Percentiles rank a stretch among this genome's conserved stretches.
Conservation (phyloP, 2,329 filamentous ascomycete genomes). For the Leptosphaerulina australis region DNA sequence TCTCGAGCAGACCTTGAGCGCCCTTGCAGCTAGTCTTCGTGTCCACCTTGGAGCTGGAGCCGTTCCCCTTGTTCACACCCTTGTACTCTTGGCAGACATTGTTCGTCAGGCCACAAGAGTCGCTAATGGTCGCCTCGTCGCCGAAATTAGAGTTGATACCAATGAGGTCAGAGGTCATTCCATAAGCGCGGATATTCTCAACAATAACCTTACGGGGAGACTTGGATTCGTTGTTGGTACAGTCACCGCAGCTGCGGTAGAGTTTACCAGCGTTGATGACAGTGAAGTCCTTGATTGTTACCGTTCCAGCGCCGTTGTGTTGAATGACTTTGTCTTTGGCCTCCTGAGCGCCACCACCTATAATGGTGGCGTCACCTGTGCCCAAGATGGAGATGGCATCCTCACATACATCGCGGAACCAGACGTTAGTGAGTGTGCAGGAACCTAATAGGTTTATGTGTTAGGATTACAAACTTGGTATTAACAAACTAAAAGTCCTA, state of each 20-base stretch:
- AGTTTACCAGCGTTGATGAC: constrained; percentile 57
- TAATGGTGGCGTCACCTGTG: constrained; percentile 41
- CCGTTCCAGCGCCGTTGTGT: constrained; percentile 42
- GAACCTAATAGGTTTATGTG: constrained; percentile 43
- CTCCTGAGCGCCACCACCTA: constrained; percentile 42
- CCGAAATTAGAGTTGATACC: constrained; percentile 59
- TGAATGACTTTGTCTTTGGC: constrained; percentile 48
- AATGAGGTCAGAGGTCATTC: constrained; percentile 49
- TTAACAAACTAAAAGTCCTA: constrained; percentile 2
- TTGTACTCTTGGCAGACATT: constrained; percentile 33
- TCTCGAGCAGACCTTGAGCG: constrained; percentile 25
- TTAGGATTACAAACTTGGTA: not conserved
- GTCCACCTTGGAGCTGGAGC: constrained; percentile 21
- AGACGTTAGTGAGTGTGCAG: constrained; percentile 51
- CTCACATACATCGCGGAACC: constrained; percentile 44
- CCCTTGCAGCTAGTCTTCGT: constrained; percentile 23
- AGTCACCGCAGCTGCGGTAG: constrained; percentile 56
- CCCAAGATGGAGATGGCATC: constrained; percentile 39
- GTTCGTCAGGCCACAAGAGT: constrained; percentile 42
- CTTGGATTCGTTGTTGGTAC: constrained; percentile 52
- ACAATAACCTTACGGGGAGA: constrained; percentile 52
- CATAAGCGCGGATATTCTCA: constrained; percentile 49
- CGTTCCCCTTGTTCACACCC: constrained; percentile 31
- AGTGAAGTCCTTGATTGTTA: constrained; percentile 48
- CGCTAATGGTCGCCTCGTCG: constrained; percentile 53